These are phyloP conservation scores for Hericium rajendrae DNA, from an alignment of 768 basidiomycete genomes.

Conservation along the genomic window DNA sequence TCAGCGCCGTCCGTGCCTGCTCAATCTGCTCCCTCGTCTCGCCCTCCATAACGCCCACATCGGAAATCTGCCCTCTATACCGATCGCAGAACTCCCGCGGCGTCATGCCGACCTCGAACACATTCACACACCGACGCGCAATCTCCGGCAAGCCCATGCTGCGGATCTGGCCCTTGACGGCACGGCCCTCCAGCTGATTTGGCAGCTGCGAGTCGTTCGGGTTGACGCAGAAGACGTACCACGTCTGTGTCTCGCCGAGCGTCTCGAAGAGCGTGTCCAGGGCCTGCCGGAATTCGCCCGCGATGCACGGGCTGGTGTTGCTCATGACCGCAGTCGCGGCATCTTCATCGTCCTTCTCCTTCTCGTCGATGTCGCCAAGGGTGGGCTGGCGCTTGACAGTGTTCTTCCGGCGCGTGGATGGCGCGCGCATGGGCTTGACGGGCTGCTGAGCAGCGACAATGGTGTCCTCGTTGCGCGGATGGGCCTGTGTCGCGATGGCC, in stretches of 20 bases:
- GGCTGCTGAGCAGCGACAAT: conserved; percentile 92
- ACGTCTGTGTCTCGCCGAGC: conserved; percentile 79
- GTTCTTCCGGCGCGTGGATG: conserved; percentile 77
- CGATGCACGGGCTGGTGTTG: conserved; percentile 53
- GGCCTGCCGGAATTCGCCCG: conserved; percentile 81
- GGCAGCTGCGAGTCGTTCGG: conserved; percentile 94
- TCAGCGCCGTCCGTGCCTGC: conserved; percentile 46
- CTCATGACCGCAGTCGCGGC: conserved; percentile 23
- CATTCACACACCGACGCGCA: conserved; percentile 49
- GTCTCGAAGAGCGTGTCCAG: conserved; percentile 82
- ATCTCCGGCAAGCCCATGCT: conserved; percentile 75
- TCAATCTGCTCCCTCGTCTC: conserved; percentile 49
- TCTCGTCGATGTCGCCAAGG: conserved; percentile 35
- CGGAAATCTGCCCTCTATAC: conserved; percentile 60
- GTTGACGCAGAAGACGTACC: conserved; percentile 89
- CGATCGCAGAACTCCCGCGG: conserved; percentile 79
- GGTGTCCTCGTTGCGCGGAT: conserved; percentile 89
- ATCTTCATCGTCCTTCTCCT: conserved; percentile 34
- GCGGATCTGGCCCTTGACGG: conserved; percentile 86
- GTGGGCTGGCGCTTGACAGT: conserved; percentile 56
- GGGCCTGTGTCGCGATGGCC: conserved; percentile 85
- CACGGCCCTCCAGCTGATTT: conserved; percentile 86
- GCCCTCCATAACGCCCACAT: conserved; percentile 49
- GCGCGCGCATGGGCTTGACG: conserved; percentile 89
- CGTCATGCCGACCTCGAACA: conserved; percentile 81